These are phyloP conservation scores for Suillus spraguei DNA, from an alignment of 768 basidiomycete genomes.

Conservation along the genomic window DNA sequence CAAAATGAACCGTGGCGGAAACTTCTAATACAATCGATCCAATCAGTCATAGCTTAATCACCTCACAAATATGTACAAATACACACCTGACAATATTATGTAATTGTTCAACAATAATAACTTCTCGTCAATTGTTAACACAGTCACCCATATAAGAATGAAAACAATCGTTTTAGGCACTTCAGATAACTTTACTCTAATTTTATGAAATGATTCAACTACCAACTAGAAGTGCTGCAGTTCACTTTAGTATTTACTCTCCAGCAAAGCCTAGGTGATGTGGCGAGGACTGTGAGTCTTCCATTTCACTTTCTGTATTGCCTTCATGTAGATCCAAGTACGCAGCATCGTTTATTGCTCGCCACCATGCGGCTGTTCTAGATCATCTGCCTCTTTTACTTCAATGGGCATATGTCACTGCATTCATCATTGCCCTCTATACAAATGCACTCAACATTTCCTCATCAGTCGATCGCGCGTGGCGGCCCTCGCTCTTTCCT, in stretches of 20 bases:
- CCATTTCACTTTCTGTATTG: neutral
- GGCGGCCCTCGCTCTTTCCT: neutral
- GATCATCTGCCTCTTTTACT: neutral
- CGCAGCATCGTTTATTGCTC: neutral
- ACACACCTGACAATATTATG: neutral
- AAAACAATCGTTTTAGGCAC: too few relatives aligned
- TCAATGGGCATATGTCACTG: neutral
- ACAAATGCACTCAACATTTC: neutral
- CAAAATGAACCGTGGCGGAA: slow-evolving; percentile 14
- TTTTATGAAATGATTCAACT: too few relatives aligned
- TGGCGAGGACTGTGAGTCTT: neutral
- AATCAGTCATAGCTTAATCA: neutral
- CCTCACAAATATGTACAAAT: neutral
- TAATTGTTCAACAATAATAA: neutral
- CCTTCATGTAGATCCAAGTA: neutral
- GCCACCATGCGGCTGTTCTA: neutral
- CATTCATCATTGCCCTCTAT: neutral
- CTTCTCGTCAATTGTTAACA: neutral
- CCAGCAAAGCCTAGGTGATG: neutral
- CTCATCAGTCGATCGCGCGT: neutral
- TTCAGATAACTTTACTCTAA: too few relatives aligned
- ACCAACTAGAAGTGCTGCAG: too few relatives aligned
- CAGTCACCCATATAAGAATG: too few relatives aligned
- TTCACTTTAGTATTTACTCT: too few relatives aligned
- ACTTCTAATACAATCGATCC: slow-evolving; percentile 1